Base-by-base conservation (phyloP, 2,329 filamentous ascomycete genomes). In the Exophiala spinifera region DNA sequence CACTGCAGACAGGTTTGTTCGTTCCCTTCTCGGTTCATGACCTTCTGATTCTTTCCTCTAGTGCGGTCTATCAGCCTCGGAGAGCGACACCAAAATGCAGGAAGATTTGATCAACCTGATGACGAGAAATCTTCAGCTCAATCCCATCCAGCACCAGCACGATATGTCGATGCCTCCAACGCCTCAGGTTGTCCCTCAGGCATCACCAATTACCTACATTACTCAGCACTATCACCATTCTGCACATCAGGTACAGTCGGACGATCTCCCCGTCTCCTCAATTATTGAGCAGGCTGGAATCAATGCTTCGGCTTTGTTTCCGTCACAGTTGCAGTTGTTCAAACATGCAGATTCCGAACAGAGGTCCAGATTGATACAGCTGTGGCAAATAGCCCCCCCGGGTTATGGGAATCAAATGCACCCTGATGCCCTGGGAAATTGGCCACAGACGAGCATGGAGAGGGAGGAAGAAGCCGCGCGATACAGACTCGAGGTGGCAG, bases 151-250 rank as follows among this genome's bases (percentile, higher is more conserved):
- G 46, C 65, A 69, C 63, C 17, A 70, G 66, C 51, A 67, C 65
- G 42, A 70, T 72, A 53, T 58, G 53, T 60, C 65, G 23, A 56
- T 59, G 59, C 61, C 65, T 56, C 47, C 65, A 37, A 62, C 65
- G 51, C 55, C 63, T 23, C 68, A 64, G 51, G 59, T 57, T 47
- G 53, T 53, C 46, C 58, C 62, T 53, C 51, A 65, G 63, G 61
- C 69, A 40, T 69, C 77, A 50, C 73, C 78, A 19, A 85, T 89
- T 59, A 77, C 81, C 59, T 95, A 94, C 74, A 83, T 88, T 63
- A 88, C 88, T 8, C 86, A 89, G 66, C 90, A 95, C 70, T 95
- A 95, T 70, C 86, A 87, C 61, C 89, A 91, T 67, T 90, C 89
- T 7, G 77, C 86, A 42, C 89, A 95, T 68, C 67, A 85, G 57